Evolutionary conservation across 805 yeast genomes (phyloP), one percentile per base, ranked within the genome.

Genomic region (Candida cerambycidarum): DNA sequence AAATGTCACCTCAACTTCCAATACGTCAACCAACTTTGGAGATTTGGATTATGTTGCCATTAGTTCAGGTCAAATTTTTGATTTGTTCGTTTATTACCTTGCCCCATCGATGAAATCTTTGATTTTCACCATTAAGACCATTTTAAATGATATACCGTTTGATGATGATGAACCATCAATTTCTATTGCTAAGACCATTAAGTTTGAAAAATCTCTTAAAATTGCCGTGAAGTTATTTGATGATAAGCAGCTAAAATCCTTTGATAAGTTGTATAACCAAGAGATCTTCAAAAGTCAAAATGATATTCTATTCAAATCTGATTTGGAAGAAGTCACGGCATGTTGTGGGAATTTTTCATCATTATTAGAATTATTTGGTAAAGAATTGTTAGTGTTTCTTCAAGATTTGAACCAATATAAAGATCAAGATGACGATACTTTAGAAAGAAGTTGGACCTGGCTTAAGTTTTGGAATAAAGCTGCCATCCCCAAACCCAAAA

Each of bases 271-370:
- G 12, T 86, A 87, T 52, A 62, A 69, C 2, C 79, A 81, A 53
- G 74, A 73, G 3, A 63, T 78, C 6, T 82, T 82, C 57, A 63
- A 65, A 31, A 34, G 47, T 18, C 44, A 61, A 2, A 44, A 55
- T 45, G 54, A 63, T 38, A 52, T 71, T 53, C 31, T 63, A 54
- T 56, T 71, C 31, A 76, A 71, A 46, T 71, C 83, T 1, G 83
- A 81, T 46, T 85, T 83, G 52, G 95, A 86, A 61, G 89, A 85
- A 50, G 84, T 86, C 3, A 85, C 90, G 1, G 95, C 95, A 0
- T 78, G 86, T 35, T 85, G 93, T 65, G 92, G 90, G 1, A 85
- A 86, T 57, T 86, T 86, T 55, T 73, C 90, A 1, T 76, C 81
- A 27, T 69, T 85, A 17, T 57, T 88, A 29, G 75, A 79, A 2